Evolutionary conservation across 257 asterid genomes (phyloP).

Genomic region (Capsicum pubescens): DNA sequence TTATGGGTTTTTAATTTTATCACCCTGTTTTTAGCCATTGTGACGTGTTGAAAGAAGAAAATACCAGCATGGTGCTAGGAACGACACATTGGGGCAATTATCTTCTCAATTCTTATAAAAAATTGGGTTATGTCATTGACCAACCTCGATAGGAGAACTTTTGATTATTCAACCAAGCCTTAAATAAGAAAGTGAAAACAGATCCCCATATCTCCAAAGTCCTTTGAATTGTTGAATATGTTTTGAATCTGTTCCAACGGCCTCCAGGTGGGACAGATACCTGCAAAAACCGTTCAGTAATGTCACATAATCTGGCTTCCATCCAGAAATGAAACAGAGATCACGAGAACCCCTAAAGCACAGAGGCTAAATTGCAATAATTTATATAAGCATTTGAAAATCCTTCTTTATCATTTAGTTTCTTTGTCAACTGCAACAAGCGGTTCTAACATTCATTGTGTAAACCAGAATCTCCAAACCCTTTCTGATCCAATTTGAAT

Average conservation of each 20-base stretch:
- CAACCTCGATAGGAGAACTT: constrained; percentile 88
- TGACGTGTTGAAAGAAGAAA: constrained; percentile 13
- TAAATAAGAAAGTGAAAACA: constrained; percentile 80
- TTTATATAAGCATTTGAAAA: constrained; percentile 13
- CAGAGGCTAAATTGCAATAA: constrained; percentile 2
- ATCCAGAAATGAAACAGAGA: constrained; percentile 22
- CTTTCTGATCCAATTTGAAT: not conserved
- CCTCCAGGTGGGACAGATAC: constrained; percentile 98
- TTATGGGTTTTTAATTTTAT: not conserved
- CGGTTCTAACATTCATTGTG: not conserved
- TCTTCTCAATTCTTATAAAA: not conserved
- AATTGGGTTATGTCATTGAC: constrained; percentile 31
- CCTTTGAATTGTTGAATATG: constrained; percentile 94
- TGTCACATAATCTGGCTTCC: constrained; percentile 1
- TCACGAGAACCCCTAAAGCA: constrained; percentile 12
- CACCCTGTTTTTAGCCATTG: not conserved
- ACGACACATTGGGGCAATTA: not conserved
- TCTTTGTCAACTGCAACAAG: not conserved
- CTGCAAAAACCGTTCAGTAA: constrained; percentile 45
- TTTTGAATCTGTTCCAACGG: constrained; percentile 93
- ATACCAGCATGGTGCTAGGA: not conserved
- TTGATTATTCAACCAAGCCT: constrained; percentile 83
- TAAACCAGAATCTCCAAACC: constrained; percentile 5
- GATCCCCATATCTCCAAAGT: constrained; percentile 97
- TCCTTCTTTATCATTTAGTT: constrained; percentile 16